A percentile compares a stretch with the other conserved stretches of the same genome.
Evolutionary conservation across 441 rosid genomes (phyloP).

Genomic region (Populus hybrid): DNA sequence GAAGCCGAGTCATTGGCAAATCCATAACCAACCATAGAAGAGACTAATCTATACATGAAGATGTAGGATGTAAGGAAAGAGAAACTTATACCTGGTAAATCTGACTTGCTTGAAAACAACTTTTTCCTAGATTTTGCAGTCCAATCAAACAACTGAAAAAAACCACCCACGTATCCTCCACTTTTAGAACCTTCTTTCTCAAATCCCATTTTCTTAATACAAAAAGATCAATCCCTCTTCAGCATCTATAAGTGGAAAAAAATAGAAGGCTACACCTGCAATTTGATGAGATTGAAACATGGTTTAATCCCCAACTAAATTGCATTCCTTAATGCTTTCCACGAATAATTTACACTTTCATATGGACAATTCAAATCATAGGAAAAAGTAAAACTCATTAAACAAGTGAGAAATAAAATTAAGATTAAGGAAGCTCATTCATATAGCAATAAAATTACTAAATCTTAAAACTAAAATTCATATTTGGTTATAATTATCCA

Average conservation of each 20-base stretch:
- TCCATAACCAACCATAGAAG: constrained; percentile 12
- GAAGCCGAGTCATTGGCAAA: background rate
- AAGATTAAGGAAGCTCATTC: too few species aligned
- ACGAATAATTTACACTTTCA: background rate
- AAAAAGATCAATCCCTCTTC: constrained; percentile 12
- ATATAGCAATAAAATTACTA: too few species aligned
- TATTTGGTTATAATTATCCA: background rate
- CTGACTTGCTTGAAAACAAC: constrained; percentile 80
- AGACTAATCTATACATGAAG: background rate
- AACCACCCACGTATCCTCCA: constrained; percentile 68
- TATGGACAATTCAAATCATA: background rate
- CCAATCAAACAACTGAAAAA: constrained; percentile 95
- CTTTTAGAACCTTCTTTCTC: constrained; percentile 62
- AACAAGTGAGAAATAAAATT: background rate
- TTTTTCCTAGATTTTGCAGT: too few species aligned
- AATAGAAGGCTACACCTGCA: constrained; percentile 28
- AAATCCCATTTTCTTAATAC: constrained; percentile 43
- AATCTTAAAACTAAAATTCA: too few species aligned
- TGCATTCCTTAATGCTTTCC: background rate
- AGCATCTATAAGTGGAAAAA: constrained; percentile 16
- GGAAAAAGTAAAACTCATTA: background rate
- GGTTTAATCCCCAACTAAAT: background rate
- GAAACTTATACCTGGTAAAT: constrained; percentile 52
- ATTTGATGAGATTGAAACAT: constrained; percentile 1
- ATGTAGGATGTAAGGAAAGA: background rate